A percentile compares a stretch with the other conserved stretches of the same genome.
phyloP scores from a whole-genome alignment of 441 rosid species.

The Syzygium syzygioides region DNA sequence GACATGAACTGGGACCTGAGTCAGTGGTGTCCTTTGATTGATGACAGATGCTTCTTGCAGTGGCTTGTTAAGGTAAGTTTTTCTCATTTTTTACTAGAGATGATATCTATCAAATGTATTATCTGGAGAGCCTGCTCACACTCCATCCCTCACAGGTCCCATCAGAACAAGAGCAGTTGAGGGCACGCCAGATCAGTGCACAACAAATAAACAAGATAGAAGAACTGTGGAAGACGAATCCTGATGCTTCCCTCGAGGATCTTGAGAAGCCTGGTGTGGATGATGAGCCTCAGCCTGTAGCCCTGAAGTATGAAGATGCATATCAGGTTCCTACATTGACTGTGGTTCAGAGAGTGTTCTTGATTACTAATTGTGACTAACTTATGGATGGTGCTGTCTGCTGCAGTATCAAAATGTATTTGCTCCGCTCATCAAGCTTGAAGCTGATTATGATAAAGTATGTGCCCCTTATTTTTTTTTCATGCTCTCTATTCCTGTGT shows the following conservation, averaged over 20 bases:
- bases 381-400: neutral
- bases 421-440: slow-evolving; percentile 99
- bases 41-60: slow-evolving; percentile 95
- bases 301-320: slow-evolving; percentile 95
- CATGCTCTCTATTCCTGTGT: neutral
- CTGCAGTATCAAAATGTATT: slow-evolving; percentile 99
- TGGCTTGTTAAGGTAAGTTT: slow-evolving; percentile 96
- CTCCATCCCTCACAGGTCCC: slow-evolving; percentile 57
- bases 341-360: slow-evolving; percentile 3
- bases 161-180: slow-evolving; percentile 96
- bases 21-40: slow-evolving; percentile 99
- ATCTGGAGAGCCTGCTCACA: slow-evolving; percentile 12
- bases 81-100: neutral
- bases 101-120: neutral
- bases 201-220: slow-evolving; percentile 98
- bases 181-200: slow-evolving; percentile 99
- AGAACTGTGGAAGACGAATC: slow-evolving; percentile 98
- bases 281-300: slow-evolving; percentile 98
- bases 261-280: slow-evolving; percentile 99
- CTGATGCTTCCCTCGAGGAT: slow-evolving; percentile 98
- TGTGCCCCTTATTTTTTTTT: slow-evolving; percentile 4
- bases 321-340: slow-evolving; percentile 61
- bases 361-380: neutral
- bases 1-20: slow-evolving; percentile 99
- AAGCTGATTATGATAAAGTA: slow-evolving; percentile 99